Evolutionary conservation across 257 asterid genomes (phyloP), one percentile per base, ranked within the genome.

Genomic region (Nicotiana knightiana): DNA sequence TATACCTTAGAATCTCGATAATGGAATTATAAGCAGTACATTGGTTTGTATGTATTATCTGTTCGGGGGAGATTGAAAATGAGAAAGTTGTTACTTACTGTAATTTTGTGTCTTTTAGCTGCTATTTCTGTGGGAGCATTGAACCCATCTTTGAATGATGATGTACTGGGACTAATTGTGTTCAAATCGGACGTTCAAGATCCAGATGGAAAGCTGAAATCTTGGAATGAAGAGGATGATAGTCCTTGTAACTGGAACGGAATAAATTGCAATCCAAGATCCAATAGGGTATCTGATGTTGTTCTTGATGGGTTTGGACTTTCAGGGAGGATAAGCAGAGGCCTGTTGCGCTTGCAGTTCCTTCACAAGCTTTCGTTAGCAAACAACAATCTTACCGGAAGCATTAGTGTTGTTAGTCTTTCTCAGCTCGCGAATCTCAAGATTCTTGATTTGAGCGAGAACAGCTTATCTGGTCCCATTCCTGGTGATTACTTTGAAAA

Each of bases 141-240:
- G 81, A 92, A 84, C 86, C 99, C 99, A 67, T 92, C 97, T 43
- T 66, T 96, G 76, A 92, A 93, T 80, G 99, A 94, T 80, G 99
- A 96, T 86, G 97, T 94, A 84, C 85, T 96, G 84, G 99, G 99
- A 26, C 82, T 96, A 84, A 92, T 94, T 81, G 97, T 93, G 76
- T 96, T 96, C 90, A 96, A 91, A 85, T 93, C 97, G 30, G 98
- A 94, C 83, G 81, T 93, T 82, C 85, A 83, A 84, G 99, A 94
- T 89, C 97, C 98, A 62, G 87, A 86, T 16, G 91, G 93, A 33
- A 94, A 92, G 82, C 80, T 96, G 54, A 76, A 46, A 39, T 93
- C 99, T 30, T 96, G 99, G 99, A 93, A 89, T 76, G 99, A 94
- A 86, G 98, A 96, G 61, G 98, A 90, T 53, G 90, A 90, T 21